A percentile compares a stretch with the other conserved stretches of the same genome.
Conservation (phyloP, 371 early-diverging fungal species). For the Parasitella parasitica region DNA sequence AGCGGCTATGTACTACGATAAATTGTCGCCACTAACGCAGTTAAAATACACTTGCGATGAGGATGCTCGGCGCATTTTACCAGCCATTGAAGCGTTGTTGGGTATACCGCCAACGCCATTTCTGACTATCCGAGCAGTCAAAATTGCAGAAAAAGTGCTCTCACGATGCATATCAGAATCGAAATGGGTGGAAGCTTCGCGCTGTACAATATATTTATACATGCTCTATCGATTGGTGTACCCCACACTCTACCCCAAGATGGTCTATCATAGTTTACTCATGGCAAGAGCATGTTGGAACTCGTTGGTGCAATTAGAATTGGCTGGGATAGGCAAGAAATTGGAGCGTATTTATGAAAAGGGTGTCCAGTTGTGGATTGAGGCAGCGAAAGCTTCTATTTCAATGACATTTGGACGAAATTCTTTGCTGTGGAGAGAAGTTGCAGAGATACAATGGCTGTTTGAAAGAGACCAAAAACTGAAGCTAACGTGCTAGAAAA, state of each 20-base stretch:
- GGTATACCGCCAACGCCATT: not conserved
- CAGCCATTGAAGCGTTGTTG: not conserved
- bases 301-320: conserved; percentile 40
- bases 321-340: conserved; percentile 39
- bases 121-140: not conserved
- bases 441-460: conserved; percentile 42
- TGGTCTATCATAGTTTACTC: conserved; percentile 56
- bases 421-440: conserved; percentile 34
- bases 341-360: conserved; percentile 35
- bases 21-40: not conserved
- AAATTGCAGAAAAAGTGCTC: not conserved
- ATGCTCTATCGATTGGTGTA: conserved; percentile 65
- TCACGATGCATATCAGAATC: not conserved
- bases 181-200: conserved; percentile 53
- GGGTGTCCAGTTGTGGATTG: conserved; percentile 36
- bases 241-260: conserved; percentile 64
- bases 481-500: conserved; percentile 3
- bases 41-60: not conserved
- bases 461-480: conserved; percentile 47
- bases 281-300: conserved; percentile 68
- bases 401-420: conserved; percentile 29
- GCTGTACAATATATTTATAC: conserved; percentile 54
- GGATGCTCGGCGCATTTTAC: not conserved
- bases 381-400: conserved; percentile 22
- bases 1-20: not conserved